Base-by-base conservation (phyloP, 441 rosid species). In the Iberis amara region DNA sequence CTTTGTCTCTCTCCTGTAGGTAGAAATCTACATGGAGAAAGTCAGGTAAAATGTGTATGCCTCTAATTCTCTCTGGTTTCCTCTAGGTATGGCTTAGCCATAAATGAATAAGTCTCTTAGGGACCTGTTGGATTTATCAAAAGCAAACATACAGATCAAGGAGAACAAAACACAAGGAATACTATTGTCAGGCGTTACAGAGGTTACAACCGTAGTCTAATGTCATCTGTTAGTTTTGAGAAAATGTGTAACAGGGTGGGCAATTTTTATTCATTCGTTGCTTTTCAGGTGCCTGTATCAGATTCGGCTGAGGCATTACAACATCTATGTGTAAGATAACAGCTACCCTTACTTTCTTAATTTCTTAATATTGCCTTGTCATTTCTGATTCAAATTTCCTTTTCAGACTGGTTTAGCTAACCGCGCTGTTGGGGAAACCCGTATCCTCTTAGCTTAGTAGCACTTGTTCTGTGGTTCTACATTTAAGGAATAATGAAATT, bases 1-100 rank as follows among this genome's bases (percentile, higher is more conserved):
- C 53, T 57, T 57, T 44, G 38, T 32, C 52, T 54, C 45, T 32
- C 52, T 54, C 45, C 31, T 72, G 33, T 42, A 83, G 95, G 95
- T 89, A 6, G 94, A 86, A 71, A 84, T 90, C 64, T 90, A 90
- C 73, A 81, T 90, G 96, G 97, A 87, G 79, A 86, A 77, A 78
- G 83, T 86, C 65, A 84, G 96, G 96, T 81, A 65, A n/a, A n/a
- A 39, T 55, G 12, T 51, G 38, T 12, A 27, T 48, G 52, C 48
- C 42, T 55, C 24, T 23, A 30, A 8, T 24, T 21, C 44, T 44
- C 49, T 35, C n/a, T 48, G 14, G 10, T 31, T 8, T 44, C 55
- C 23, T 44, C 40, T 57, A 57, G 38, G 15, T 47, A 2, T 35
- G 27, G 52, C 57, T 55, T 47, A 15, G 9, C 8, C 2, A 13